These are phyloP conservation scores for Kurtzmaniella natalensis DNA, from an alignment of 1,139 yeast genomes.

Conservation along the genomic window DNA sequence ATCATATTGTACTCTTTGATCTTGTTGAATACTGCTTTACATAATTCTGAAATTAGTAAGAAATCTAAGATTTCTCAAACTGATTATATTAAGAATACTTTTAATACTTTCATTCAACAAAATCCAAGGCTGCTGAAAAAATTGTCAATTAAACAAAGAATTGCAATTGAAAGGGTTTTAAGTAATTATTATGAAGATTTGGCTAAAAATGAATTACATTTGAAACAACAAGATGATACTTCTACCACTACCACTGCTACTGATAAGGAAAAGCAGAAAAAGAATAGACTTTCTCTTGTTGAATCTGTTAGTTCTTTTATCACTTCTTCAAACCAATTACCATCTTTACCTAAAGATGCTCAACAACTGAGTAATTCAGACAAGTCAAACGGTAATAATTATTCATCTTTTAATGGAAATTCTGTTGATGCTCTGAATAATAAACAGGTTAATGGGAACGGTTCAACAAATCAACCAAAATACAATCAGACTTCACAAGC, in stretches of 20 bases:
- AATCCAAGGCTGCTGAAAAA: conserved; percentile 25
- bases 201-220: conserved; percentile 33
- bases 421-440: neutral
- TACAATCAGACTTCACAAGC: conserved; percentile 1
- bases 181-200: conserved; percentile 40
- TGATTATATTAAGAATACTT: conserved; percentile 56
- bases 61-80: conserved; percentile 39
- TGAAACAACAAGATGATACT: conserved; percentile 28
- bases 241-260: neutral
- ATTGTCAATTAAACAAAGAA: conserved; percentile 36
- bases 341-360: too few relatives aligned
- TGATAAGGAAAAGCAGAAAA: conserved; percentile 3
- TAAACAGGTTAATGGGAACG: neutral
- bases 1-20: conserved; percentile 71
- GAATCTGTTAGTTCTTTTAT: conserved; percentile 6
- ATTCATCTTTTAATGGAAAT: neutral
- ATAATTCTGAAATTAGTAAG: conserved; percentile 44
- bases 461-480: neutral
- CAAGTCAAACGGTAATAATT: neutral
- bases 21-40: conserved; percentile 67
- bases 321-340: conserved; percentile 2
- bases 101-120: conserved; percentile 39
- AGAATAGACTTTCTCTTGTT: conserved; percentile 7
- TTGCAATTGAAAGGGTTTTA: conserved; percentile 42
- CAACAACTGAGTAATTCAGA: too few relatives aligned